Evolutionary conservation across 2,329 filamentous ascomycete genomes (phyloP).

Genomic region (Coniella vitis): DNA sequence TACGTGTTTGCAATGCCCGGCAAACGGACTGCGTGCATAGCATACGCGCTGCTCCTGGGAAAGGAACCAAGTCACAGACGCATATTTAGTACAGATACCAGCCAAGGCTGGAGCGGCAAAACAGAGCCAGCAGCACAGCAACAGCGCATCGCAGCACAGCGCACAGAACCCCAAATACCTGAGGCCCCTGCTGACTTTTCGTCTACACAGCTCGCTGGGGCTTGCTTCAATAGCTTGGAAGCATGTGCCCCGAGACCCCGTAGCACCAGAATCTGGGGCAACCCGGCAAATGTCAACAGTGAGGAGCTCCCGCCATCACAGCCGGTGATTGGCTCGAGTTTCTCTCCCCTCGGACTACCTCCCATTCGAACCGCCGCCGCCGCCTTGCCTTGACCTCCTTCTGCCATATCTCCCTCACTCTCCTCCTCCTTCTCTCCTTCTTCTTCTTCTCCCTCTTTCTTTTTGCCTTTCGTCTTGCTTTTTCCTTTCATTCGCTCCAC

Average conservation of each 20-base stretch:
- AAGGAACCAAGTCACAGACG: too few species aligned
- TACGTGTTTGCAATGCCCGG: too few species aligned
- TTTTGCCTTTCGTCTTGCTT: constrained; percentile 1
- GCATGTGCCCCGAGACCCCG: neutral
- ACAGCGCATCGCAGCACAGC: too few species aligned
- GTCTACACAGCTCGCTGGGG: too few species aligned
- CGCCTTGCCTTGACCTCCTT: constrained; percentile 17
- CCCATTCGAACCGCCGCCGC: constrained; percentile 9
- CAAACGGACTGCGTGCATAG: too few species aligned
- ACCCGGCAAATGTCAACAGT: constrained; percentile 4
- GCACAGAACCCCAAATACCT: too few species aligned
- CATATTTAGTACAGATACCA: too few species aligned
- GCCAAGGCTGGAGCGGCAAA: too few species aligned
- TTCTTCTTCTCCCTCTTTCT: constrained; percentile 12
- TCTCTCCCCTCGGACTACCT: constrained; percentile 18
- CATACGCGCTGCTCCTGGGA: too few species aligned
- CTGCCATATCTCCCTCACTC: constrained; percentile 21
- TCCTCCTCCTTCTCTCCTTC: constrained; percentile 17
- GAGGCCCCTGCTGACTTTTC: too few species aligned
- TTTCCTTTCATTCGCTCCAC: constrained; percentile 5
- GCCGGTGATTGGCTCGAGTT: constrained; percentile 24
- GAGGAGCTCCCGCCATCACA: constrained; percentile 19
- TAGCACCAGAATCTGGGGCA: constrained; percentile 11
- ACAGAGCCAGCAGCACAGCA: too few species aligned
- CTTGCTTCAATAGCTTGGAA: neutral